Conservation (phyloP, 1,139 yeast genomes). For the Pichia sp. region DNA sequence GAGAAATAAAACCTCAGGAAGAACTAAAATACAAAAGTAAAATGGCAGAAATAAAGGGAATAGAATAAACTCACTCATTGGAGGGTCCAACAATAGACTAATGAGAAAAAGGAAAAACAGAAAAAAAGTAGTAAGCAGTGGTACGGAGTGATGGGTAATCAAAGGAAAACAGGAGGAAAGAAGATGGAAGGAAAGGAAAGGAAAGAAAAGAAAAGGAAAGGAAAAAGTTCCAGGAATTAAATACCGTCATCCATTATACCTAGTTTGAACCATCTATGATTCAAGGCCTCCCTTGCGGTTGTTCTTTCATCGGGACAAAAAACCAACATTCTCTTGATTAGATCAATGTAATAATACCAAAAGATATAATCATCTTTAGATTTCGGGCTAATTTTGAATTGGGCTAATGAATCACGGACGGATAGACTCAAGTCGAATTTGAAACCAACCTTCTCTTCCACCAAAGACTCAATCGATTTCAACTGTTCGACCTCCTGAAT, state of each 20-base stretch:
- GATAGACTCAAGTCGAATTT: slow-evolving; percentile 26
- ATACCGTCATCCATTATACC: slow-evolving; percentile 72
- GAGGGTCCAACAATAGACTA: background rate
- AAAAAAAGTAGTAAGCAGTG: background rate
- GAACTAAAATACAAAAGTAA: slow-evolving; percentile 1
- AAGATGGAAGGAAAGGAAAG: background rate
- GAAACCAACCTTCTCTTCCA: slow-evolving; percentile 31
- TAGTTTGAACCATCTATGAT: slow-evolving; percentile 71
- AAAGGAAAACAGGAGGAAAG: no score
- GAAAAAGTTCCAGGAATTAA: background rate
- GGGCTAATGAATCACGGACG: slow-evolving; percentile 26
- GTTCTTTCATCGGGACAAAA: slow-evolving; percentile 60
- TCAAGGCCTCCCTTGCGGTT: slow-evolving; percentile 63
- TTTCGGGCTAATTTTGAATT: slow-evolving; percentile 21
- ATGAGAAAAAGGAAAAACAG: background rate
- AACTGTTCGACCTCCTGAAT: slow-evolving; percentile 50
- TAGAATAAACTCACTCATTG: background rate
- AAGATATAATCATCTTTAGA: slow-evolving; percentile 53
- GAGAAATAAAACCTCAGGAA: background rate
- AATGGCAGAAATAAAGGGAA: background rate
- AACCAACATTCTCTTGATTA: slow-evolving; percentile 55
- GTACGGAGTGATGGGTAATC: background rate
- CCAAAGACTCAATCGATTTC: slow-evolving; percentile 47
- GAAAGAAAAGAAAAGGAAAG: background rate
- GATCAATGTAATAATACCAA: slow-evolving; percentile 73